Base-by-base conservation (phyloP, 768 basidiomycete genomes). In the Tulasnella calospora region DNA sequence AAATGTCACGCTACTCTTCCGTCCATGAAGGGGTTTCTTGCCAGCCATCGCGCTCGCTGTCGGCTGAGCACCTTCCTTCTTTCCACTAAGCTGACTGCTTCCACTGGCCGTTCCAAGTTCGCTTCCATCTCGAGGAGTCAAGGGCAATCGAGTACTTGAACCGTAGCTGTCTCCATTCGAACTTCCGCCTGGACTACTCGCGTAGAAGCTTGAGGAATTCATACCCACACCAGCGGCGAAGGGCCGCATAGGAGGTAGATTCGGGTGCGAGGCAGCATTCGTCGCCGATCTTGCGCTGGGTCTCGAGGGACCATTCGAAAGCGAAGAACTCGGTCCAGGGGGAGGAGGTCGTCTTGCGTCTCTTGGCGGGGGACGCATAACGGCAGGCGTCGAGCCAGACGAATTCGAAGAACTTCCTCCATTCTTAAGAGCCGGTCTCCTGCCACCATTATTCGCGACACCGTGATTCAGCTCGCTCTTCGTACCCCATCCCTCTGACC, bases 71-170 rank as follows among this genome's bases (percentile, higher is more conserved):
- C 71, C 74, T 41, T 61, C 51, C 76, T 74, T 36, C 41, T 70
- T 73, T 44, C 38, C 41, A 36, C 76, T 51, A 38, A 73, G 47
- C 36, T 40, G 27, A 30, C 76, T 73, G 35, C 78, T 41, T 23
- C 67, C 76, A 30, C 77, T 67, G 41, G 75, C 51, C 17, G 87
- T 81, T 44, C 79, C 79, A 67, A 74, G 33, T 13, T 94, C 94
- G 80, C 92, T 93, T 35, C 92, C 94, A 82, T 94, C 93, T 55
- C 88, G 85, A 5, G 94, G 94, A 21, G 94, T 95, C 71, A 92
- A 85, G 15, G 94, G 94, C 23, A 88, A 88, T 21, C 90, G 86
- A 21, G 92, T 92, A 81, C 92, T 94, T 79, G 93, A 94, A 82
- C 92, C 70, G 27, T 78, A 94, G 82, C 92, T 78, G 71, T 78